Conservation (phyloP, 176 grass and related monocot species). For the Aegilops bicornis region DNA sequence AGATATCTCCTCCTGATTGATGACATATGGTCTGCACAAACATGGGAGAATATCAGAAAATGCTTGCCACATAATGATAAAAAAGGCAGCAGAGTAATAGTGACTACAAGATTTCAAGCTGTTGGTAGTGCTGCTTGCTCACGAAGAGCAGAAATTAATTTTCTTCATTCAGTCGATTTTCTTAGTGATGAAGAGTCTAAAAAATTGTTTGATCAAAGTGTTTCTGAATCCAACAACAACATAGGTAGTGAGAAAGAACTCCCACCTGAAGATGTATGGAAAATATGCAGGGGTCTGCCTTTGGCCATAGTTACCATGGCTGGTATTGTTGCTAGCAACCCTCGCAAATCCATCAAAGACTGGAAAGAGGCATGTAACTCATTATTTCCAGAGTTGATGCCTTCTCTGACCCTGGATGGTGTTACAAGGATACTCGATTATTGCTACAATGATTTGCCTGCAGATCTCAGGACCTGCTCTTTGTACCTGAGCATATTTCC, state of each 20-base stretch:
- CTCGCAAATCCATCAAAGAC: background rate
- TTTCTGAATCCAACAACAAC: background rate
- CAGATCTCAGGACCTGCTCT: background rate
- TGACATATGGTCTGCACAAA: background rate
- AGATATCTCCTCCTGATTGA: background rate
- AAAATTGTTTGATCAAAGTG: background rate
- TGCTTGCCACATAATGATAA: background rate
- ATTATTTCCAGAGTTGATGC: background rate
- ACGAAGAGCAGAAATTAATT: background rate
- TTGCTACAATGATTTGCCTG: conserved; percentile 7
- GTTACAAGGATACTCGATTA: background rate
- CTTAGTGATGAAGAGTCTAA: background rate
- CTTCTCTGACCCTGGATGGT: background rate
- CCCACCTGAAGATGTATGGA: background rate
- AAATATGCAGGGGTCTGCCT: background rate
- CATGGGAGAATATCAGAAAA: background rate
- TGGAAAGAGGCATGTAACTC: background rate
- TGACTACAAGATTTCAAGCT: conserved; percentile 7
- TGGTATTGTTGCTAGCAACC: background rate
- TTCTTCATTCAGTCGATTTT: background rate
- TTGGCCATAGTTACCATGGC: background rate
- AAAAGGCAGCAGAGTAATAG: background rate
- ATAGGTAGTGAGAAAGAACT: background rate
- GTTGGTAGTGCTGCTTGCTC: background rate
- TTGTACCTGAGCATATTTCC: conserved; percentile 29